Evolutionary conservation across 2,329 filamentous ascomycete species (phyloP).

Genomic region (Ophiobolus disseminans): DNA sequence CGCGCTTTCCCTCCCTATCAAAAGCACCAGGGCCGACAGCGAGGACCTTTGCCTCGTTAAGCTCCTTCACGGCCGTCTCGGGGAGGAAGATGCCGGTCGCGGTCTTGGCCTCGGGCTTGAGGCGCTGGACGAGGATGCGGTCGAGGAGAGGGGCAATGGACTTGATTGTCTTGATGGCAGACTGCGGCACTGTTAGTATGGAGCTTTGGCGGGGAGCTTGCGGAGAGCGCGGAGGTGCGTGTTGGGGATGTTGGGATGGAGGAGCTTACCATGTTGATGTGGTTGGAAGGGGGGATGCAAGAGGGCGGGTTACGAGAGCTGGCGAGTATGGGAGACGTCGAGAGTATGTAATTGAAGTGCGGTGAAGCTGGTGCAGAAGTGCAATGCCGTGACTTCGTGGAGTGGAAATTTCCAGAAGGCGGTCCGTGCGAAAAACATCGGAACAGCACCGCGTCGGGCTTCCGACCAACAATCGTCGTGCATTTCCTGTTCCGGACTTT

Average conservation of each 20-base stretch:
- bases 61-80: constrained; percentile 94
- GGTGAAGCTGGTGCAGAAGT: constrained; percentile 8
- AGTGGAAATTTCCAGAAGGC: constrained; percentile 27
- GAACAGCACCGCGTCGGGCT: constrained; percentile 12
- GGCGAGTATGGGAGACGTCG: neutral
- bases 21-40: constrained; percentile 90
- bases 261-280: constrained; percentile 26
- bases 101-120: constrained; percentile 97
- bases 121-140: constrained; percentile 95
- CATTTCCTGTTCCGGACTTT: constrained; percentile 4
- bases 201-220: constrained; percentile 1
- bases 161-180: constrained; percentile 91
- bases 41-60: constrained; percentile 96
- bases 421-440: constrained; percentile 19
- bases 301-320: neutral
- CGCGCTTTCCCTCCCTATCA: constrained; percentile 87
- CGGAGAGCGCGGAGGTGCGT: constrained; percentile 2
- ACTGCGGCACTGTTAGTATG: constrained; percentile 26
- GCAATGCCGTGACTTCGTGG: constrained; percentile 4
- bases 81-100: constrained; percentile 97
- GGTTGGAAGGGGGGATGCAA: neutral
- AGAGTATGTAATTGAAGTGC: neutral
- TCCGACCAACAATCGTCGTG: constrained; percentile 2
- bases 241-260: neutral
- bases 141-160: constrained; percentile 94